Percentiles rank a stretch among this genome's conserved stretches.
Conservation (phyloP, 1,284 basidiomycete species). For the Termitomyces sp. region DNA sequence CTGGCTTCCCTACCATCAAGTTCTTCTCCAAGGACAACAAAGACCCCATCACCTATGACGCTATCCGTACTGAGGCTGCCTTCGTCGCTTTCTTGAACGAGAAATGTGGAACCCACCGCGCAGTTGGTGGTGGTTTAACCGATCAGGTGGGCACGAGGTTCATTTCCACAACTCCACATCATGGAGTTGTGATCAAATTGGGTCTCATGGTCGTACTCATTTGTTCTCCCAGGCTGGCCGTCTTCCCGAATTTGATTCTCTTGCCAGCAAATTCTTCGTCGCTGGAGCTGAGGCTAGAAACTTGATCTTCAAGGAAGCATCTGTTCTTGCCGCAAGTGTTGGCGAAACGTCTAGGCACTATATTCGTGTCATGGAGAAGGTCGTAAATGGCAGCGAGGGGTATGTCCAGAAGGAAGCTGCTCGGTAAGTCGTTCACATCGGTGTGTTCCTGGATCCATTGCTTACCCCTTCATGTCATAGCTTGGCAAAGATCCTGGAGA, state of each 20-base stretch:
- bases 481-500: constrained; percentile 66
- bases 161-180: not conserved
- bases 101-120: constrained; percentile 83
- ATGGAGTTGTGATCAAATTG: constrained; percentile 1
- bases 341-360: constrained; percentile 75
- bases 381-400: constrained; percentile 63
- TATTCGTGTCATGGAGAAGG: constrained; percentile 87
- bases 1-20: constrained; percentile 87
- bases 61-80: constrained; percentile 61
- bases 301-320: constrained; percentile 62
- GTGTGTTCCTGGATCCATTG: constrained; percentile 8
- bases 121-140: constrained; percentile 76
- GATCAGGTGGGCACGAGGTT: constrained; percentile 46
- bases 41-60: constrained; percentile 63
- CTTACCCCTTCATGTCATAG: constrained; percentile 30
- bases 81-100: constrained; percentile 80
- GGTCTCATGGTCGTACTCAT: constrained; percentile 3
- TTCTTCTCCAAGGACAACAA: constrained; percentile 81
- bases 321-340: constrained; percentile 37
- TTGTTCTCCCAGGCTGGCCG: constrained; percentile 64
- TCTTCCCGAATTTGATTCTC: constrained; percentile 68
- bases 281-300: constrained; percentile 53
- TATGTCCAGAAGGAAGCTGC: constrained; percentile 87
- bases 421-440: constrained; percentile 48
- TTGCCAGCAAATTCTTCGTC: constrained; percentile 76